A percentile compares a stretch with the other conserved stretches of the same genome.
Evolutionary conservation across 2,329 filamentous ascomycete genomes (phyloP).

Genomic region (Fusarium proliferatum): DNA sequence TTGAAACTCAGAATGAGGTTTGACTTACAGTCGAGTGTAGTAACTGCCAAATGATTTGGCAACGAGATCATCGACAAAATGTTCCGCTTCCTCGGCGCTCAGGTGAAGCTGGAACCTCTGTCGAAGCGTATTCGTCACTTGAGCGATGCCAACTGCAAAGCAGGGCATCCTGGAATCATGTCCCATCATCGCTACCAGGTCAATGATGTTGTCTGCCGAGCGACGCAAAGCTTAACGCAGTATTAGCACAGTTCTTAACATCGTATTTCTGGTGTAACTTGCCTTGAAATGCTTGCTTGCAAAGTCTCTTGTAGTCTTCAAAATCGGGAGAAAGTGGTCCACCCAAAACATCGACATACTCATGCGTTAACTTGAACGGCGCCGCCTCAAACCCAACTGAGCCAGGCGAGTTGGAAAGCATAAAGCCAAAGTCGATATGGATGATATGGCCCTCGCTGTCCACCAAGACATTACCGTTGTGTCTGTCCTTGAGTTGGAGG

Average conservation of each 20-base stretch:
- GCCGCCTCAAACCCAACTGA: slow-evolving; percentile 88
- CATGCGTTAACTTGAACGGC: slow-evolving; percentile 86
- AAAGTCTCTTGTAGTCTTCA: slow-evolving; percentile 79
- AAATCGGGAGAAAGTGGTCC: slow-evolving; percentile 77
- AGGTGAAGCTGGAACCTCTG: slow-evolving; percentile 85
- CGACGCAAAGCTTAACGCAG: slow-evolving; percentile 71
- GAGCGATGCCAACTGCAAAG: slow-evolving; percentile 78
- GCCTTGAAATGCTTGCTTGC: slow-evolving; percentile 87
- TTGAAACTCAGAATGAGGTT: not conserved
- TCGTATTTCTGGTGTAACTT: slow-evolving; percentile 39
- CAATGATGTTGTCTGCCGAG: slow-evolving; percentile 83
- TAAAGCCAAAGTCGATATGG: slow-evolving; percentile 91
- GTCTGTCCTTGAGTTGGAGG: slow-evolving; percentile 84
- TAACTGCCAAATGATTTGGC: slow-evolving; percentile 87
- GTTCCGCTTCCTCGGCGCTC: slow-evolving; percentile 83
- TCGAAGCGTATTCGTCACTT: slow-evolving; percentile 75
- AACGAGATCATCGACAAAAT: slow-evolving; percentile 84
- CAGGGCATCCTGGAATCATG: slow-evolving; percentile 86
- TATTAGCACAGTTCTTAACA: slow-evolving; percentile 12
- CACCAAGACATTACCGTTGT: slow-evolving; percentile 88
- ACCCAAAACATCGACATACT: slow-evolving; percentile 86
- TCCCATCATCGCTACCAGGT: slow-evolving; percentile 87
- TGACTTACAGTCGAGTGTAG: slow-evolving; percentile 81
- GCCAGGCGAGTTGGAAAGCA: slow-evolving; percentile 87
- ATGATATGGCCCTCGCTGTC: slow-evolving; percentile 89